Conservation (phyloP, 2,329 filamentous ascomycete genomes). For the Cyphellophora europaea region DNA sequence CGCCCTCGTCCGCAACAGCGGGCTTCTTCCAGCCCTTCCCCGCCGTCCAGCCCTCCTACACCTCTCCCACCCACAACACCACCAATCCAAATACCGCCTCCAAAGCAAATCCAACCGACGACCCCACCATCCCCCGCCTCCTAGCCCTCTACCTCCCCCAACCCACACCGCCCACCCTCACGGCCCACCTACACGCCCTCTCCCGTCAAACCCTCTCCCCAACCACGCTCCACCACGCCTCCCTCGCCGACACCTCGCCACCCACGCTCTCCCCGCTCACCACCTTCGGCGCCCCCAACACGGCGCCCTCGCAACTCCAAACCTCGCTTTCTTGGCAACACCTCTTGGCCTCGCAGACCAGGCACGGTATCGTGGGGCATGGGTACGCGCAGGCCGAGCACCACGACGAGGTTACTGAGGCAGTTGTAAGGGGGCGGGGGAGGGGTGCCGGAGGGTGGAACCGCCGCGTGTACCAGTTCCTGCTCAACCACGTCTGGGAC, state of each 20-base stretch:
- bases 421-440: too few relatives aligned
- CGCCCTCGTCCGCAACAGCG: constrained; percentile 11
- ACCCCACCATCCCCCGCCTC: constrained; percentile 9
- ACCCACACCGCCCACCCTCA: constrained; percentile 6
- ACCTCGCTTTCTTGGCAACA: constrained; percentile 50
- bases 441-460: too few relatives aligned
- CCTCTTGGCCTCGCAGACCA: constrained; percentile 46
- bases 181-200: constrained; percentile 13
- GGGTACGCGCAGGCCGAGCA: constrained; percentile 36
- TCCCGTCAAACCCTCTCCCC: constrained; percentile 11
- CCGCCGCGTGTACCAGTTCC: constrained; percentile 51
- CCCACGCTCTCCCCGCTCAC: constrained; percentile 13
- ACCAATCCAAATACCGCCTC: not conserved
- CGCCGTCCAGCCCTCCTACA: constrained; percentile 11
- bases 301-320: constrained; percentile 11
- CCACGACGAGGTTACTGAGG: constrained; percentile 28
- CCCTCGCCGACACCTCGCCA: constrained; percentile 13
- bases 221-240: constrained; percentile 11
- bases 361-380: constrained; percentile 49
- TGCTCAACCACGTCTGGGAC: constrained; percentile 48
- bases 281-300: constrained; percentile 18
- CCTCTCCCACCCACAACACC: not conserved
- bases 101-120: constrained; percentile 7
- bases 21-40: constrained; percentile 16
- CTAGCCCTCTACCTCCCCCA: constrained; percentile 10